Percentiles rank a stretch among this genome's conserved stretches.
Conservation (phyloP, 306 rosid species). For the Medicago arabica region DNA sequence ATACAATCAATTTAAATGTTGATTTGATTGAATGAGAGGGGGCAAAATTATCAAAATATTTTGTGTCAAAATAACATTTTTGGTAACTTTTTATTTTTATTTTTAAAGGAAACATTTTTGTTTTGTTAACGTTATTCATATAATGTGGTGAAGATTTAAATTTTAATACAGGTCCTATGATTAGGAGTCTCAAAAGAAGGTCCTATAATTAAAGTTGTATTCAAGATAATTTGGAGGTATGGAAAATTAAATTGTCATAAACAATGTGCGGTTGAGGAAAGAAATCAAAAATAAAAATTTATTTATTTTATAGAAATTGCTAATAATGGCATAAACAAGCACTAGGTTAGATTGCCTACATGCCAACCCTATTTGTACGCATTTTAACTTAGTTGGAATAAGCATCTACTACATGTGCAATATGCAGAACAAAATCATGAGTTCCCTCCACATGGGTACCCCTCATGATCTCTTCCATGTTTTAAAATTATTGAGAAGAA, state of each 20-base stretch:
- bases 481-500: not conserved
- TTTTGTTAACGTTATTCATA: no score
- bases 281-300: not conserved
- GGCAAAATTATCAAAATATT: no score
- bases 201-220: not conserved
- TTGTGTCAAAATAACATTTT: no score
- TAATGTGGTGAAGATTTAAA: no score
- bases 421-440: not conserved
- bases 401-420: not conserved
- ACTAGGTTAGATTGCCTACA: not conserved
- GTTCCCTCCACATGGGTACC: not conserved
- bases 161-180: no score
- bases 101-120: no score
- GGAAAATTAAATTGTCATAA: not conserved
- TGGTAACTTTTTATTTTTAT: no score
- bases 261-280: not conserved
- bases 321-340: not conserved
- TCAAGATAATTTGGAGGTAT: not conserved
- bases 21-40: no score
- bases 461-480: not conserved
- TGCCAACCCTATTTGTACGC: not conserved
- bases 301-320: not conserved
- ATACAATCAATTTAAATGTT: no score
- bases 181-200: no score
- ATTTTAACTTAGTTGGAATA: not conserved